phyloP scores from a whole-genome alignment of 2,329 filamentous ascomycete species.

The Didymella sp. region DNA sequence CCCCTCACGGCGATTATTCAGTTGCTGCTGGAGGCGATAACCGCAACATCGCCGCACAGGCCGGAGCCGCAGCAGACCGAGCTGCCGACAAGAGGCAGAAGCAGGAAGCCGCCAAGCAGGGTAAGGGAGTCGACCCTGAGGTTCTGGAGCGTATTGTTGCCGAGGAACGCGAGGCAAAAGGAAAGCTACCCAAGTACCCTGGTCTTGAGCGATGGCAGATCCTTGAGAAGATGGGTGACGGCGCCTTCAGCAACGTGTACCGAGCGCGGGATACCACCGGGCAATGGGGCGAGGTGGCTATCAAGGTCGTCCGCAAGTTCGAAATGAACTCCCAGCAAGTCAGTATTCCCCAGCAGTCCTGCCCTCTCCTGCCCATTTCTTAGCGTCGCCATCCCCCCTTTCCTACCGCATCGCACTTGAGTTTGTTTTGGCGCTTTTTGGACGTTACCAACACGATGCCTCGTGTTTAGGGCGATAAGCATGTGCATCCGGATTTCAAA shows the following conservation, averaged over 20 bases:
- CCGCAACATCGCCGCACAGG: constrained; percentile 71
- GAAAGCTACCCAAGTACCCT: constrained; percentile 85
- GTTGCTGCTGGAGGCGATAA: constrained; percentile 67
- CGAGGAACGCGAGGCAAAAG: constrained; percentile 85
- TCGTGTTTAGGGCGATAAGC: constrained; percentile 77
- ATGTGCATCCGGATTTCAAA: constrained; percentile 96
- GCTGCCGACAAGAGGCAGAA: constrained; percentile 69
- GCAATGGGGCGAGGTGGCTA: constrained; percentile 80
- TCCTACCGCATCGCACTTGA: constrained; percentile 32
- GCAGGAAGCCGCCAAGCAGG: constrained; percentile 57
- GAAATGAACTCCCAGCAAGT: constrained; percentile 99
- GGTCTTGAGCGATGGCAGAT: constrained; percentile 86
- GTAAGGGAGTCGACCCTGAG: constrained; percentile 61
- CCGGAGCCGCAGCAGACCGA: constrained; percentile 69
- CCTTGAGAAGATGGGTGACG: constrained; percentile 97
- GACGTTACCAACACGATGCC: constrained; percentile 58
- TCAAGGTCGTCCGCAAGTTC: constrained; percentile 98
- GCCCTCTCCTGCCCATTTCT: constrained; percentile 42
- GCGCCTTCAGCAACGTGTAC: constrained; percentile 98
- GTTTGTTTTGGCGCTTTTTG: constrained; percentile 36
- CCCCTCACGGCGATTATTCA: constrained; percentile 64
- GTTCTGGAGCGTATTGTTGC: constrained; percentile 86
- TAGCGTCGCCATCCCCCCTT: constrained; percentile 40
- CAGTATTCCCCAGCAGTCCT: constrained; percentile 58
- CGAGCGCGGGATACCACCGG: constrained; percentile 79